Evolutionary conservation across 2,329 filamentous ascomycete species (phyloP), one percentile per base, ranked within the genome.

Genomic region (Magnaporthiopsis rhizophila): DNA sequence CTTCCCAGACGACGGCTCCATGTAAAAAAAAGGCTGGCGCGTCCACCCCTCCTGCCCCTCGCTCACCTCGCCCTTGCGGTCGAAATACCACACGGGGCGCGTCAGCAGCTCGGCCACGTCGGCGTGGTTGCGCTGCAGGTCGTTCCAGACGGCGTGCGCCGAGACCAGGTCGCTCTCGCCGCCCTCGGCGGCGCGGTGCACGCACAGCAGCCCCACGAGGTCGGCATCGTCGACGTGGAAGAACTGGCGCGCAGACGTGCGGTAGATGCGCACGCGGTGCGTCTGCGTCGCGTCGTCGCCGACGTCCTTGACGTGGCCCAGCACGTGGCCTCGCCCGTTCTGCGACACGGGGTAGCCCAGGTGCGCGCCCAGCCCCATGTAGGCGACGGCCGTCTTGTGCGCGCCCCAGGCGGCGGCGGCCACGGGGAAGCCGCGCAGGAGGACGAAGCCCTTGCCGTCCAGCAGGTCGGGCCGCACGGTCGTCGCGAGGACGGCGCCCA

Each of bases 241-340:
- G 80, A 88, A 94, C 79, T 95, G 90, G 12, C 86, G 81, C 62
- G 91, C 92, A 68, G 92, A 91, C 2, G 92, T 97, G 68, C 92
- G 85, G 79, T 96, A 96, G 76, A 96, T 96, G 70, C 92, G 88
- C 66, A 96, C 91, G 70, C 88, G 89, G 78, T 96, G 89, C 70
- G 92, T 96, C 77, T 92, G 88, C 5, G 82, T 85, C 32, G 89
- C 82, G 74, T 96, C 91, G 69, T 93, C 92, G 59, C 91, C 90
- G 3, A 95, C 83, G 76, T 96, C 92, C 77, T 96, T 94, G 70
- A 96, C 92, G 74, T 96, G 92, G 9, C 92, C 92, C 1, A 96
- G 84, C 12, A 96, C 90, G 76, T 96, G 92, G 59, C 92, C 92
- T 24, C 86, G 85, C 24, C 88, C 87, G 78, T 97, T 96, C 72